These are phyloP conservation scores for Venturia oleaginea DNA, from an alignment of 2,329 filamentous ascomycete species.

Conservation along the genomic window DNA sequence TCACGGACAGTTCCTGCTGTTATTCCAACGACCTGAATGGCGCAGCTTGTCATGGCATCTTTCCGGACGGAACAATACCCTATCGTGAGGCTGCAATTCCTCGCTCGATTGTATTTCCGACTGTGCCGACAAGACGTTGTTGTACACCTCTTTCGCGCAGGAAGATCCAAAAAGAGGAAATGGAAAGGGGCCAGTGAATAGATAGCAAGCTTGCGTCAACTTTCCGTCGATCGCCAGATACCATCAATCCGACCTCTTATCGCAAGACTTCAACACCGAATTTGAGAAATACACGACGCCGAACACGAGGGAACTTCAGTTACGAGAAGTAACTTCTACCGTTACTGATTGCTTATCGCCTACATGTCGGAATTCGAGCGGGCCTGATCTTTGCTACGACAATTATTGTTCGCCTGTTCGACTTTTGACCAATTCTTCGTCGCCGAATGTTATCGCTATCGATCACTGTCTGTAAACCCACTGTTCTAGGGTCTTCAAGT, in stretches of 20 bases:
- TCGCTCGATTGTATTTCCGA: neutral
- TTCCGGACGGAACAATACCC: neutral
- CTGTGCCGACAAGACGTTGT: neutral
- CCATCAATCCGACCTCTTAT: neutral
- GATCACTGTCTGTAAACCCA: neutral
- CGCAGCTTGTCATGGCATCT: neutral
- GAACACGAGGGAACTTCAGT: neutral
- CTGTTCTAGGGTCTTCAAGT: neutral
- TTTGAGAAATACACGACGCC: neutral
- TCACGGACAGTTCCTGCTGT: neutral
- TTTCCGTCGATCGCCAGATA: neutral
- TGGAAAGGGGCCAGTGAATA: neutral
- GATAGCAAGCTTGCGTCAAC: conserved; percentile 6
- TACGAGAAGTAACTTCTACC: neutral
- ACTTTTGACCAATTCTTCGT: neutral
- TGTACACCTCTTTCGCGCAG: neutral
- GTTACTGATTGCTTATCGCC: conserved; percentile 10
- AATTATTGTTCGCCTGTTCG: conserved; percentile 2
- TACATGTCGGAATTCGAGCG: conserved; percentile 24
- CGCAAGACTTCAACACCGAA: neutral
- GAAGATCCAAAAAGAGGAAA: neutral
- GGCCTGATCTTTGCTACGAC: conserved; percentile 20
- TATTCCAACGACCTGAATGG: neutral
- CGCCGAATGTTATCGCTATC: neutral
- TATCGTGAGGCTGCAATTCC: neutral